phyloP scores from a whole-genome alignment of 1,139 yeast species.

The Blastobotrys ciferrii region DNA sequence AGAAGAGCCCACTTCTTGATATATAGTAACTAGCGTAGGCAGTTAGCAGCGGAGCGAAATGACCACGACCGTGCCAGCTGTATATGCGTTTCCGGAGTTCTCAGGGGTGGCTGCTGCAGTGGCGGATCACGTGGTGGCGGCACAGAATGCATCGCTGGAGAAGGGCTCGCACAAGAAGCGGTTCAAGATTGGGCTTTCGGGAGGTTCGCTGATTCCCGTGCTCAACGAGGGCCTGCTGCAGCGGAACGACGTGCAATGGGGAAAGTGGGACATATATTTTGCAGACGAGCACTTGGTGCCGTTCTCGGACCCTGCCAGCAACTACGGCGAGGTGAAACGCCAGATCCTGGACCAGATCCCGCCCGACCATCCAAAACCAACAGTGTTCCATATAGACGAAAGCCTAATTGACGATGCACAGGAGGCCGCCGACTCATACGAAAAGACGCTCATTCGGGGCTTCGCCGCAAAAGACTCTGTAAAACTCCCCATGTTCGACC shows the following conservation, averaged over 20 bases:
- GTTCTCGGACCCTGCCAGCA: conserved; percentile 76
- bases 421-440: conserved; percentile 92
- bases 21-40: too few species aligned
- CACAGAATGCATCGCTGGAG: conserved; percentile 66
- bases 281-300: conserved; percentile 97
- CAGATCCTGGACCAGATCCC: conserved; percentile 71
- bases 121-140: conserved; percentile 85
- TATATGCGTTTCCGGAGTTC: conserved; percentile 86
- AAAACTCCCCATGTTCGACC: conserved; percentile 89
- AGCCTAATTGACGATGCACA: conserved; percentile 76
- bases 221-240: conserved; percentile 78
- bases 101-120: conserved; percentile 92
- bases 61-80: conserved; percentile 92
- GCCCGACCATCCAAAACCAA: conserved; percentile 52
- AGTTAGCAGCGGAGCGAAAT: conserved; percentile 44
- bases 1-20: too few species aligned
- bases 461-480: conserved; percentile 98
- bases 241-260: conserved; percentile 80
- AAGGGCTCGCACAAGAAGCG: conserved; percentile 41
- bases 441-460: conserved; percentile 76
- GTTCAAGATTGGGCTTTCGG: conserved; percentile 87
- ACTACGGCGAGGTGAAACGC: conserved; percentile 84
- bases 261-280: conserved; percentile 92
- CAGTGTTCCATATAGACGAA: conserved; percentile 80
- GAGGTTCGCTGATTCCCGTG: conserved; percentile 87